A percentile compares a stretch with the other conserved stretches of the same genome.
Evolutionary conservation across 139 green algal genomes (phyloP).

Genomic region (Edaphochlamys debaryana): DNA sequence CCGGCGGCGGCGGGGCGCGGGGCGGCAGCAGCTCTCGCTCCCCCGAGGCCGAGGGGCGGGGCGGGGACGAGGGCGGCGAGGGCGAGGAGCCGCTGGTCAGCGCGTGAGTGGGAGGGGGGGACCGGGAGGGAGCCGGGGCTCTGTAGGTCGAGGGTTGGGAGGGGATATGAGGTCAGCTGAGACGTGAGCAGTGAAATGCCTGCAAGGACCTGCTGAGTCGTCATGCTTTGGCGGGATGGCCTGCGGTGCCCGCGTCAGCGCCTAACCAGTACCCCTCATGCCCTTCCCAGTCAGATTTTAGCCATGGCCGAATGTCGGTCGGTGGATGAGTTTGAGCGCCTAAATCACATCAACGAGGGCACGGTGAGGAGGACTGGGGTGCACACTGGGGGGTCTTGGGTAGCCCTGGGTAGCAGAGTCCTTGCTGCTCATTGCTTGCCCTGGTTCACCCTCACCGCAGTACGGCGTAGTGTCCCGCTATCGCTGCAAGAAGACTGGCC

Average conservation of each 20-base stretch:
- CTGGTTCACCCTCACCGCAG: constrained; percentile 54
- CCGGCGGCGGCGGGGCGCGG: background rate
- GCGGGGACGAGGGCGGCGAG: background rate
- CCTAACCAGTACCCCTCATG: too few relatives aligned
- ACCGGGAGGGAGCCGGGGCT: too few relatives aligned
- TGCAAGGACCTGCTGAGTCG: too few relatives aligned
- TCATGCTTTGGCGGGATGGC: too few relatives aligned
- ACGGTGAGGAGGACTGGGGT: constrained; percentile 32
- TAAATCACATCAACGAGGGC: constrained; percentile 78
- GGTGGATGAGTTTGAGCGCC: constrained; percentile 88
- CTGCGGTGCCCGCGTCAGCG: too few relatives aligned
- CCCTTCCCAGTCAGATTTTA: constrained; percentile 38
- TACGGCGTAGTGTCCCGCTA: constrained; percentile 94
- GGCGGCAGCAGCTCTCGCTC: background rate
- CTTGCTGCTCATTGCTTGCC: too few relatives aligned
- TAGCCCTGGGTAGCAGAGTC: too few relatives aligned
- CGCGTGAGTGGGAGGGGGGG: background rate
- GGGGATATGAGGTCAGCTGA: too few relatives aligned
- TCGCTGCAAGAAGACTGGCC: constrained; percentile 74
- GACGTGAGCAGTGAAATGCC: too few relatives aligned
- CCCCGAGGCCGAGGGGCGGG: background rate
- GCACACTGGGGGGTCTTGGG: too few relatives aligned
- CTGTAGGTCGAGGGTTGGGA: too few relatives aligned
- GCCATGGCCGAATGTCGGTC: constrained; percentile 80
- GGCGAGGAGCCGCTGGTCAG: constrained; percentile 5